Evolutionary conservation across 208 protist species (phyloP).

Genomic region (Naegleria gruberi): DNA sequence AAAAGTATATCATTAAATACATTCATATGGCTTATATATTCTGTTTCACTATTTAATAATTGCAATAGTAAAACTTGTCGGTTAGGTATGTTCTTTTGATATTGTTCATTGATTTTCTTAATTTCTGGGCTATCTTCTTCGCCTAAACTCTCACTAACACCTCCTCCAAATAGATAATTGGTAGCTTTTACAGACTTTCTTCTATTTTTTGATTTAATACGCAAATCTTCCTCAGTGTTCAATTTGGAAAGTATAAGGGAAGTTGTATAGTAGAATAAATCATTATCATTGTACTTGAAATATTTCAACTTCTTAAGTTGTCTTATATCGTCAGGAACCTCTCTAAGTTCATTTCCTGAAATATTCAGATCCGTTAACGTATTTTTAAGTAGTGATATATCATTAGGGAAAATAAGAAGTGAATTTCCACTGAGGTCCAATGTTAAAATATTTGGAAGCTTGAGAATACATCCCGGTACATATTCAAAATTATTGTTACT

Average conservation of each 20-base stretch:
- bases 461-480: not conserved
- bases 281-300: conserved; percentile 4
- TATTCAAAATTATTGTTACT: conserved; percentile 1
- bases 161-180: not conserved
- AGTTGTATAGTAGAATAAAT: not conserved
- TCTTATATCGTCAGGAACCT: conserved; percentile 2
- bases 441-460: not conserved
- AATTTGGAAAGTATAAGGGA: not conserved
- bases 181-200: not conserved
- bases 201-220: not conserved
- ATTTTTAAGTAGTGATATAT: not conserved
- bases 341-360: not conserved
- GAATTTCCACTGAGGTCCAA: not conserved
- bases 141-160: not conserved
- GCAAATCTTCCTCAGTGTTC: not conserved
- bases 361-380: conserved; percentile 7
- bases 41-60: not conserved
- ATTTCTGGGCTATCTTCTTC: not conserved
- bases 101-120: not conserved
- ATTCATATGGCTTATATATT: conserved; percentile 7
- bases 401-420: not conserved
- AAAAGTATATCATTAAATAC: not conserved
- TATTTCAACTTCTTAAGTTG: not conserved
- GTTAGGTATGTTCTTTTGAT: not conserved
- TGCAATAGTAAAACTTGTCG: not conserved